phyloP scores from a whole-genome alignment of 176 grass and related monocot genomes.

The Chrysopogon serrulatus region DNA sequence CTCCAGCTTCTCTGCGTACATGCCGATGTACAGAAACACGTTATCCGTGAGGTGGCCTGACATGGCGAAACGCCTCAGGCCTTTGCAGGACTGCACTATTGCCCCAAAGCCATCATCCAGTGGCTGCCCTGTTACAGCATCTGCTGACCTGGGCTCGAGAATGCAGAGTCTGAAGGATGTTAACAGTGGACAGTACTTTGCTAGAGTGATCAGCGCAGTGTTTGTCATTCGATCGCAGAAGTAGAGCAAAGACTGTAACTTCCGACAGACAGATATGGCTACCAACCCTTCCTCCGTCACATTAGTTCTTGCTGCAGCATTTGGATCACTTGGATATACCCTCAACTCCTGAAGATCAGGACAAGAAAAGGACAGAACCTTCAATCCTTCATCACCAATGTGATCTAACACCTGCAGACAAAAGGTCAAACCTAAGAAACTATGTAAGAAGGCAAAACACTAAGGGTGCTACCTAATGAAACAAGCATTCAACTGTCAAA shows the following conservation, averaged over 20 bases:
- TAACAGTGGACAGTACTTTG: constrained; percentile 50
- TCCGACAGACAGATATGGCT: constrained; percentile 52
- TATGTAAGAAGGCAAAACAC: neutral
- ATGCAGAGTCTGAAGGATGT: constrained; percentile 57
- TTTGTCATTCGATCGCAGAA: constrained; percentile 74
- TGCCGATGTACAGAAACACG: constrained; percentile 72
- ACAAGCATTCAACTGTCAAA: neutral
- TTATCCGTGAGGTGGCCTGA: constrained; percentile 53
- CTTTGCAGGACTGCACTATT: constrained; percentile 61
- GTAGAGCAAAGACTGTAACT: constrained; percentile 56
- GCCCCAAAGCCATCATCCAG: constrained; percentile 77
- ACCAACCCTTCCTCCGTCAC: constrained; percentile 75
- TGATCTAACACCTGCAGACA: constrained; percentile 58
- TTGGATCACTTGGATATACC: constrained; percentile 32
- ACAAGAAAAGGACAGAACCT: constrained; percentile 50
- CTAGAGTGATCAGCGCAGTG: constrained; percentile 45
- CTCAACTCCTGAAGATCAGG: constrained; percentile 59
- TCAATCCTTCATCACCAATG: constrained; percentile 65
- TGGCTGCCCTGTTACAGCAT: constrained; percentile 55
- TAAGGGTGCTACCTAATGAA: neutral
- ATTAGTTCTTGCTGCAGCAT: neutral
- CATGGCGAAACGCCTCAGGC: constrained; percentile 50
- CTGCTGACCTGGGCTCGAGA: constrained; percentile 33
- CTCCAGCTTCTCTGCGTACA: constrained; percentile 63
- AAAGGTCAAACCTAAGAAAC: neutral